Evolutionary conservation across 129 eudicot species (phyloP).

Genomic region (Centrapalus pauciflorus): DNA sequence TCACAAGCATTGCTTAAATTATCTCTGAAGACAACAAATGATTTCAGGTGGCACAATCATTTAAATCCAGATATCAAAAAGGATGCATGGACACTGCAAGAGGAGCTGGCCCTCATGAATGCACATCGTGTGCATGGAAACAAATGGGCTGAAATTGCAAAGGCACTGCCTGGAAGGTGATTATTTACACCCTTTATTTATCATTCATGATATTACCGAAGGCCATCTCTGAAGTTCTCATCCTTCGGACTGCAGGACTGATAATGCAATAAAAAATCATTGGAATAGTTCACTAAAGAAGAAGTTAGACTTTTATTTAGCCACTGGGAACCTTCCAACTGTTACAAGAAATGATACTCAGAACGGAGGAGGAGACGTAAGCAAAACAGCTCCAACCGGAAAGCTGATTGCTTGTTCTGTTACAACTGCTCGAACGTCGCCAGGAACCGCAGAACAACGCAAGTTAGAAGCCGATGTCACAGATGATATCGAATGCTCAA

Average conservation of each 20-base stretch:
- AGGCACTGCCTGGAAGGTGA: slow-evolving; percentile 90
- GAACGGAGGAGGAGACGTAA: slow-evolving; percentile 28
- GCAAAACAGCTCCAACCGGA: slow-evolving; percentile 29
- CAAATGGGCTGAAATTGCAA: slow-evolving; percentile 98
- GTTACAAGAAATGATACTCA: slow-evolving; percentile 35
- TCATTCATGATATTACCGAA: not conserved
- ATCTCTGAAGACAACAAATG: slow-evolving; percentile 5
- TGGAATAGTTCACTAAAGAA: slow-evolving; percentile 98
- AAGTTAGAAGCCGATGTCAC: slow-evolving; percentile 41
- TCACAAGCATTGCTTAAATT: not conserved
- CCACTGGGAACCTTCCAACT: slow-evolving; percentile 78
- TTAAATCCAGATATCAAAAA: slow-evolving; percentile 79
- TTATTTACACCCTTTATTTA: slow-evolving; percentile 1
- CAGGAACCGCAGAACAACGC: slow-evolving; percentile 39
- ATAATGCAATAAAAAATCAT: slow-evolving; percentile 92
- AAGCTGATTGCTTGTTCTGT: slow-evolving; percentile 29
- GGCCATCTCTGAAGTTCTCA: slow-evolving; percentile 4
- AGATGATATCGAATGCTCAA: slow-evolving; percentile 40
- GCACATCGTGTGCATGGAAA: slow-evolving; percentile 84
- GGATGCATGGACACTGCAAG: slow-evolving; percentile 91
- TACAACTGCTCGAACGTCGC: slow-evolving; percentile 40
- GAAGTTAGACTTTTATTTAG: slow-evolving; percentile 70
- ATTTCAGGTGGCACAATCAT: slow-evolving; percentile 98
- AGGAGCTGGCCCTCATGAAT: slow-evolving; percentile 67
- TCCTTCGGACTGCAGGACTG: slow-evolving; percentile 97